Evolutionary conservation across 805 yeast species (phyloP).

Genomic region (Lachancea mirantina): DNA sequence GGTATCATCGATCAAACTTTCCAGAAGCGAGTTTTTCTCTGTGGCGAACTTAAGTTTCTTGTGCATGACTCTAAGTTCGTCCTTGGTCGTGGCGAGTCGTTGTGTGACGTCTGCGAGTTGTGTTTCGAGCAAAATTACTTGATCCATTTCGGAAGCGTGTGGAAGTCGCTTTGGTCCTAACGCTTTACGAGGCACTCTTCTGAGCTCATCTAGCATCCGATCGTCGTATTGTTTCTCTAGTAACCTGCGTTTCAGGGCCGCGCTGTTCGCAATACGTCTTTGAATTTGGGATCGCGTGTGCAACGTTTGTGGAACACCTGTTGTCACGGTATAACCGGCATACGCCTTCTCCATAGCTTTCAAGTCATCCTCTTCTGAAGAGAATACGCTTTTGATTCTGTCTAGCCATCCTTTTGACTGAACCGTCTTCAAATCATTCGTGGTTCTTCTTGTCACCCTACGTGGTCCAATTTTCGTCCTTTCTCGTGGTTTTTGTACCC

Average conservation of each 20-base stretch:
- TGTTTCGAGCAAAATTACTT: constrained; percentile 14
- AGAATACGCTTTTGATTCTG: constrained; percentile 14
- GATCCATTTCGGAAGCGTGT: constrained; percentile 13
- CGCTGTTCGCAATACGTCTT: constrained; percentile 20
- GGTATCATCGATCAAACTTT: constrained; percentile 28
- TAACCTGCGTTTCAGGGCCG: constrained; percentile 24
- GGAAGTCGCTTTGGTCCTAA: constrained; percentile 3
- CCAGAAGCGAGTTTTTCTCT: constrained; percentile 26
- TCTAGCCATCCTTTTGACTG: constrained; percentile 5
- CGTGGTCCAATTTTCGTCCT: constrained; percentile 1
- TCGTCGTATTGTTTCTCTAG: constrained; percentile 26
- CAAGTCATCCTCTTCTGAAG: constrained; percentile 18
- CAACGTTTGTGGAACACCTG: constrained; percentile 1
- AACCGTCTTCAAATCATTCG: background rate
- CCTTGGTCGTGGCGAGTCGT: constrained; percentile 11
- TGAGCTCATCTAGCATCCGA: constrained; percentile 19
- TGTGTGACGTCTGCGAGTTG: constrained; percentile 12
- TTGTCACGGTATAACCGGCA: constrained; percentile 1
- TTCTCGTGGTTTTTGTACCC: constrained; percentile 3
- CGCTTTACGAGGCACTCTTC: constrained; percentile 9
- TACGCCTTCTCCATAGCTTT: constrained; percentile 18
- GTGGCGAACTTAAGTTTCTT: constrained; percentile 25
- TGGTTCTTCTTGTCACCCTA: background rate
- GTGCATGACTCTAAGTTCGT: constrained; percentile 16
- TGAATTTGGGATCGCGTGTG: constrained; percentile 8